Evolutionary conservation across 768 basidiomycete species (phyloP).

Genomic region (Calocybe indica): DNA sequence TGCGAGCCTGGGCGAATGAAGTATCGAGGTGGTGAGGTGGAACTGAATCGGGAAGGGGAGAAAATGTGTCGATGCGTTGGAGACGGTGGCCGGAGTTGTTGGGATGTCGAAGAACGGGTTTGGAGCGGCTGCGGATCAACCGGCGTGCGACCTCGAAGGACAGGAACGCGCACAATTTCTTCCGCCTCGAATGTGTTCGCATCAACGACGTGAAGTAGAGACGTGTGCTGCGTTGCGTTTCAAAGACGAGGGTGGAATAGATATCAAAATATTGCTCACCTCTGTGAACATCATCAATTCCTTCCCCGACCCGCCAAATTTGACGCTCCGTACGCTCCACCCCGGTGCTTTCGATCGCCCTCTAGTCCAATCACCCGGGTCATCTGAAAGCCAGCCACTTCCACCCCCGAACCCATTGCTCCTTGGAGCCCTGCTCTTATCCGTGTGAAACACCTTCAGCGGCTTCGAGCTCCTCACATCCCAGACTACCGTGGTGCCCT

Average conservation of each 20-base stretch:
- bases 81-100: constrained; percentile 1
- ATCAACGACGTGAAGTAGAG: constrained; percentile 77
- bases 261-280: constrained; percentile 35
- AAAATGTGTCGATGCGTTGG: constrained; percentile 1
- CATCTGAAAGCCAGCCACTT: constrained; percentile 53
- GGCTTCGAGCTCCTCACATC: constrained; percentile 73
- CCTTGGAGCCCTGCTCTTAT: constrained; percentile 26
- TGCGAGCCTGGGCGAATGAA: not conserved
- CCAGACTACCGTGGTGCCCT: constrained; percentile 77
- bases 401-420: constrained; percentile 30
- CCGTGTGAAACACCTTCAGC: constrained; percentile 62
- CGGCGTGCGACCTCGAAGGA: constrained; percentile 15
- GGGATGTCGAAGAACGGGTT: not conserved
- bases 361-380: constrained; percentile 64
- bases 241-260: constrained; percentile 3
- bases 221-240: constrained; percentile 58
- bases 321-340: constrained; percentile 83
- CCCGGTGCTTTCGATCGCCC: constrained; percentile 57
- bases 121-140: not conserved
- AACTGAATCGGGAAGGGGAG: no score
- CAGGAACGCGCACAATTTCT: constrained; percentile 58
- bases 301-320: constrained; percentile 65
- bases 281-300: constrained; percentile 90
- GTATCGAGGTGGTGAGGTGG: not conserved
- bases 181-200: constrained; percentile 81